Evolutionary conservation across 306 rosid genomes (phyloP).

Genomic region (Medicago truncatula): DNA sequence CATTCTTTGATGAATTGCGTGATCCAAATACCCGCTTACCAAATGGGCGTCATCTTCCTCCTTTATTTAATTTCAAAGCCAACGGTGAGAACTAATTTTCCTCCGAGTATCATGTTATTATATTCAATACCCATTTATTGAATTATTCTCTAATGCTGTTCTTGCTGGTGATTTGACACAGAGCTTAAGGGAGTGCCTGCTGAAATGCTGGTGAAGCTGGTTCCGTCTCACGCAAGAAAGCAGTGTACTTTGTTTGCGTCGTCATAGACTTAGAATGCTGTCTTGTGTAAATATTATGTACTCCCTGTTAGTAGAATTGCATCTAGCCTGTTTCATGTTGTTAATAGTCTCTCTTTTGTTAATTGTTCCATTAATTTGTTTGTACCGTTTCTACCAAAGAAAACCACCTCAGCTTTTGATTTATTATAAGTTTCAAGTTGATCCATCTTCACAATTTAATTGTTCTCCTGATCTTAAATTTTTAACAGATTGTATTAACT

Average conservation of each 20-base stretch:
- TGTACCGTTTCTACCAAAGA: not conserved
- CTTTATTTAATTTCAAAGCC: constrained; percentile 78
- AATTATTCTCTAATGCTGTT: constrained; percentile 8
- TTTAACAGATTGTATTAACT: constrained; percentile 41
- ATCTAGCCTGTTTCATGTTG: constrained; percentile 37
- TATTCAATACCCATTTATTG: not conserved
- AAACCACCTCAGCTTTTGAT: not conserved
- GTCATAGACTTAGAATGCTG: constrained; percentile 42
- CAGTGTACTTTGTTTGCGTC: constrained; percentile 67
- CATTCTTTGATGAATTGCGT: constrained; percentile 84
- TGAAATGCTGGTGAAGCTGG: constrained; percentile 73
- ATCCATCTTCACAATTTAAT: constrained; percentile 21
- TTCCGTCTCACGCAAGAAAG: constrained; percentile 81
- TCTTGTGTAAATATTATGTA: constrained; percentile 25
- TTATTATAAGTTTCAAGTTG: constrained; percentile 25
- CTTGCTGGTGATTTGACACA: constrained; percentile 46
- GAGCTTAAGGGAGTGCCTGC: constrained; percentile 78
- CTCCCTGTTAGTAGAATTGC: constrained; percentile 43
- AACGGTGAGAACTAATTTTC: constrained; percentile 53
- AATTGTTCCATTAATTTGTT: constrained; percentile 41
- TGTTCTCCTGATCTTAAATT: constrained; percentile 19
- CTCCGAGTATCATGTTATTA: not conserved
- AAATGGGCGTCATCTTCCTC: constrained; percentile 84
- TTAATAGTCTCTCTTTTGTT: constrained; percentile 25
- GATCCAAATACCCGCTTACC: constrained; percentile 79